Conservation (phyloP, 2,329 filamentous ascomycete genomes). For the Septoria linicola region DNA sequence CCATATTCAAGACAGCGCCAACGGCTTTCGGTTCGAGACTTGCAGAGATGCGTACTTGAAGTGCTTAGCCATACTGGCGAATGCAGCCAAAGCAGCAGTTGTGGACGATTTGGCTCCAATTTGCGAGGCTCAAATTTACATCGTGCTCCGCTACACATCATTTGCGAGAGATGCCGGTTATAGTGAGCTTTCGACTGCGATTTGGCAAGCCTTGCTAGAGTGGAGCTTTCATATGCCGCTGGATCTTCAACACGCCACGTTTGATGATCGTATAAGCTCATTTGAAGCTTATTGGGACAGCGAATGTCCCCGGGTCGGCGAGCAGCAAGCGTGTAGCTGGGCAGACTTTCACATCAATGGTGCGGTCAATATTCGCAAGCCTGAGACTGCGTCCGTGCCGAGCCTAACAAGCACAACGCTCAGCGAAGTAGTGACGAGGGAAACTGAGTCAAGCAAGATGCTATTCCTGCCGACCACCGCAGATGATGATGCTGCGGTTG, state of each 20-base stretch:
- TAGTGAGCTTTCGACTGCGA: conserved; percentile 69
- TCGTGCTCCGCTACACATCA: conserved; percentile 71
- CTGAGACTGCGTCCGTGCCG: background rate
- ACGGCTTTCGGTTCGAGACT: conserved; percentile 66
- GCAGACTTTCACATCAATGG: conserved; percentile 37
- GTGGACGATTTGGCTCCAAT: conserved; percentile 16
- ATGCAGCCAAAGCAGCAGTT: background rate
- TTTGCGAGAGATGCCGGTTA: conserved; percentile 78
- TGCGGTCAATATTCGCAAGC: background rate
- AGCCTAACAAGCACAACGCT: conserved; percentile 41
- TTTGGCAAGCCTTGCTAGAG: conserved; percentile 83
- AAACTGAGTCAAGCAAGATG: conserved; percentile 34
- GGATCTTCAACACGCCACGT: conserved; percentile 2
- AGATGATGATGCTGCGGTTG: conserved; percentile 65
- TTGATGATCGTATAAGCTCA: conserved; percentile 24
- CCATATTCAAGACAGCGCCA: conserved; percentile 66
- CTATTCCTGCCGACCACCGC: conserved; percentile 56
- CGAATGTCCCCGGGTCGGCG: conserved; percentile 76
- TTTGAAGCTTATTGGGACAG: conserved; percentile 85
- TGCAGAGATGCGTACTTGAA: conserved; percentile 60
- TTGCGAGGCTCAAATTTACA: conserved; percentile 59
- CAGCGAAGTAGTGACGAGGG: conserved; percentile 48
- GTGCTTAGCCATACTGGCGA: conserved; percentile 48
- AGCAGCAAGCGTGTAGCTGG: conserved; percentile 71
- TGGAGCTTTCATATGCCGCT: conserved; percentile 62